phyloP scores from a whole-genome alignment of 106 monocot species.

The Dactylorhiza incarnata region DNA sequence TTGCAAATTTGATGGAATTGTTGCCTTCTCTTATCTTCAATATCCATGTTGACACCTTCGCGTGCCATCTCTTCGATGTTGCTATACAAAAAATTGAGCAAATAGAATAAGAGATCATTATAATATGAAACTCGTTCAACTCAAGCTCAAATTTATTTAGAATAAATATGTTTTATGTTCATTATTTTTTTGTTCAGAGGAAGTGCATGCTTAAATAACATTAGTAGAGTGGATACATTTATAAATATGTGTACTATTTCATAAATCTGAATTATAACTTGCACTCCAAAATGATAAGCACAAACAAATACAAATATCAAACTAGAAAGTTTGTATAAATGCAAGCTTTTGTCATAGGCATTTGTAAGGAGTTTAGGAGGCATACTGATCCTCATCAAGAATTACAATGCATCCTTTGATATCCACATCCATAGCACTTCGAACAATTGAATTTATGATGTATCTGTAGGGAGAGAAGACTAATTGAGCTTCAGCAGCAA shows the following conservation, averaged over 20 bases:
- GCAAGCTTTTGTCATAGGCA: background rate
- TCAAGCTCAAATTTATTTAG: background rate
- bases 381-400: conserved; percentile 98
- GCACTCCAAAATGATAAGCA: background rate
- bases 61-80: conserved; percentile 96
- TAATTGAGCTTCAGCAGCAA: conserved; percentile 78
- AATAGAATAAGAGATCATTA: background rate
- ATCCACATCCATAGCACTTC: conserved; percentile 91
- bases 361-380: background rate
- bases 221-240: background rate
- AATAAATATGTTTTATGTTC: background rate
- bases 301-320: background rate
- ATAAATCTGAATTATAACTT: background rate
- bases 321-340: background rate
- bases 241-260: background rate
- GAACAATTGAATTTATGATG: conserved; percentile 83
- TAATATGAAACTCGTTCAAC: background rate
- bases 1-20: too few species aligned
- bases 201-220: background rate
- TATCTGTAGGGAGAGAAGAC: conserved; percentile 96
- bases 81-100: too few species aligned
- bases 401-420: conserved; percentile 81
- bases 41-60: conserved; percentile 83
- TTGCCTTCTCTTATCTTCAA: conserved; percentile 47
- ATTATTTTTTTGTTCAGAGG: background rate